Conservation (phyloP, 2,329 filamentous ascomycete genomes). For the Atkinsonella hypoxylon region DNA sequence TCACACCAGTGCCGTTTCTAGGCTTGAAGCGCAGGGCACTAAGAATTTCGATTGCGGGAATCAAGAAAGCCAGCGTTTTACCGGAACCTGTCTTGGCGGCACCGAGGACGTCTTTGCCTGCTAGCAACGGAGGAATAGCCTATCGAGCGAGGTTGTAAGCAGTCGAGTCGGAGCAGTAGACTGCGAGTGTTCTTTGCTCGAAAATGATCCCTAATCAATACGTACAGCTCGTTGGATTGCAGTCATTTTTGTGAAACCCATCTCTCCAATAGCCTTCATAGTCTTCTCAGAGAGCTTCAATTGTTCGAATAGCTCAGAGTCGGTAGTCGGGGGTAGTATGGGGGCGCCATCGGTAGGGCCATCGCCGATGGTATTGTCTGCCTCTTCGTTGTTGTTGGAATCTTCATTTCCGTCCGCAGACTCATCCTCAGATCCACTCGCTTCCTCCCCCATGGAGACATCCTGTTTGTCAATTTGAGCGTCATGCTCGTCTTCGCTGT, state of each 20-base stretch:
- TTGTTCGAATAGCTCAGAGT: constrained; percentile 64
- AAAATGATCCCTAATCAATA: not conserved
- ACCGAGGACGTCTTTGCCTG: constrained; percentile 84
- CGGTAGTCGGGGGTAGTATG: constrained; percentile 43
- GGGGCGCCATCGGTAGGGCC: constrained; percentile 28
- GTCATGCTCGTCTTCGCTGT: constrained; percentile 17
- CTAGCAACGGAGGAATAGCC: constrained; percentile 77
- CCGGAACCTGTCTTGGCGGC: constrained; percentile 94
- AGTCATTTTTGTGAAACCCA: constrained; percentile 94
- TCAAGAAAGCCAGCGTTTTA: constrained; percentile 90
- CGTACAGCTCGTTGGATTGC: constrained; percentile 66
- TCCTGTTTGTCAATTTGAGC: constrained; percentile 18
- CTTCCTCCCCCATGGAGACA: constrained; percentile 12
- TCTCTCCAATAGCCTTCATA: constrained; percentile 73
- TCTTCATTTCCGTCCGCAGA: constrained; percentile 11
- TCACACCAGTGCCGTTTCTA: constrained; percentile 81
- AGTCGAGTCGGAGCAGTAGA: not conserved
- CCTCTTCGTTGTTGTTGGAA: constrained; percentile 10
- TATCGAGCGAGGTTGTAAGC: constrained; percentile 4
- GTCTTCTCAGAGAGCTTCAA: constrained; percentile 81
- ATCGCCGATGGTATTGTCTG: constrained; percentile 17
- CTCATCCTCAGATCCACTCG: constrained; percentile 15
- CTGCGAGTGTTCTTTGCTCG: not conserved
- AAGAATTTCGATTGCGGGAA: constrained; percentile 90
- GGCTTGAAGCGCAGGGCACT: constrained; percentile 87